A percentile compares a stretch with the other conserved stretches of the same genome.
Evolutionary conservation across 139 green algal genomes (phyloP).

Genomic region (Diplosphaera chodatii): DNA sequence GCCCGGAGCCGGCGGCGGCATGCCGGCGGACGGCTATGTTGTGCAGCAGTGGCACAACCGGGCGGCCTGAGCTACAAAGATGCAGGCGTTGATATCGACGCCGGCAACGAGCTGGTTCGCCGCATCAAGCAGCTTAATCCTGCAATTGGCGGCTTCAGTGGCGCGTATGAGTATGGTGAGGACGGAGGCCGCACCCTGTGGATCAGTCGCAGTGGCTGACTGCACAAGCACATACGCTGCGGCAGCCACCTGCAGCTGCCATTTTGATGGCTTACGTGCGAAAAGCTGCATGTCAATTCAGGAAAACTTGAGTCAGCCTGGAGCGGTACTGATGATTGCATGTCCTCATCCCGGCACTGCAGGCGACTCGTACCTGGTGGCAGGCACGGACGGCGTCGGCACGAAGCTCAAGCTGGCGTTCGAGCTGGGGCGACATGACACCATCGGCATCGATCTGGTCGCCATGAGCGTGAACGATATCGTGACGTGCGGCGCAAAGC

Average conservation of each 20-base stretch:
- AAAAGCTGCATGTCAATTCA: too few species aligned
- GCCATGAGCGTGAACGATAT: conserved; percentile 98
- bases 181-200: neutral
- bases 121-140: conserved; percentile 91
- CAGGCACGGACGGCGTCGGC: conserved; percentile 94
- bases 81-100: conserved; percentile 95
- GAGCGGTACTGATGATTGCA: too few species aligned
- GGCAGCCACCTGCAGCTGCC: too few species aligned
- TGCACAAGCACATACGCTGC: too few species aligned
- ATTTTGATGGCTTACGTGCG: too few species aligned
- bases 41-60: neutral
- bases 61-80: conserved; percentile 73
- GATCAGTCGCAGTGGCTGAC: too few species aligned
- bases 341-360: conserved; percentile 1
- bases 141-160: conserved; percentile 91
- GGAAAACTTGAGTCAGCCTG: too few species aligned
- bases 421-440: conserved; percentile 93
- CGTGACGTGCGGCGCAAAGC: conserved; percentile 85
- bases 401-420: conserved; percentile 99
- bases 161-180: conserved; percentile 90
- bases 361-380: conserved; percentile 90
- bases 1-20: too few species aligned
- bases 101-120: conserved; percentile 90
- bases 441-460: conserved; percentile 96
- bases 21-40: neutral